Conservation (phyloP, 306 rosid species). For the Prunus armeniaca region DNA sequence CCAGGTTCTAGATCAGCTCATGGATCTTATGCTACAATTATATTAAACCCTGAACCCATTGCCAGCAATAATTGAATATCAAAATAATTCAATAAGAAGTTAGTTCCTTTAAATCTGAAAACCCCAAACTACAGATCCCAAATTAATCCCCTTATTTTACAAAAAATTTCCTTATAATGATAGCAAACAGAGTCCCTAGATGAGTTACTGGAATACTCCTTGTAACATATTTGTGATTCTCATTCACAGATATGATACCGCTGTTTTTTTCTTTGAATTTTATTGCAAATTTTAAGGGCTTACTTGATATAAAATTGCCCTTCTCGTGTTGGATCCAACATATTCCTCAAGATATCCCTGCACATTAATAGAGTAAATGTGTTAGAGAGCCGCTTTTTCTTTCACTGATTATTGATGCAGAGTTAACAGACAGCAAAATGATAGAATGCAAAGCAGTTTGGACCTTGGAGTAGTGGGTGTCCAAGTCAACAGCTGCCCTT, state of each 20-base stretch:
- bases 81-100: neutral
- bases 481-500: conserved; percentile 97
- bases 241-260: neutral
- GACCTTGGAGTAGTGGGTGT: conserved; percentile 92
- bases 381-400: neutral
- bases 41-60: neutral
- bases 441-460: conserved; percentile 16
- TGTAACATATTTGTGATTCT: neutral
- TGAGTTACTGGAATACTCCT: neutral
- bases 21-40: conserved; percentile 3
- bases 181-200: neutral
- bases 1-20: conserved; percentile 14
- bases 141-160: too few relatives aligned
- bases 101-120: neutral
- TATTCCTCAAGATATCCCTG: conserved; percentile 96
- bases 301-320: conserved; percentile 76
- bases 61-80: neutral
- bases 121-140: too few relatives aligned
- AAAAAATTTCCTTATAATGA: neutral
- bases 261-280: neutral
- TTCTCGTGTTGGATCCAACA: conserved; percentile 66
- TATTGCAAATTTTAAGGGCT: neutral
- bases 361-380: conserved; percentile 18
- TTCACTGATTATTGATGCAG: neutral
- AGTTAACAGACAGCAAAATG: neutral